A percentile compares a stretch with the other conserved stretches of the same genome.
These are phyloP conservation scores for Lactifluus echinatus DNA, from an alignment of 768 basidiomycete species.

Conservation along the genomic window DNA sequence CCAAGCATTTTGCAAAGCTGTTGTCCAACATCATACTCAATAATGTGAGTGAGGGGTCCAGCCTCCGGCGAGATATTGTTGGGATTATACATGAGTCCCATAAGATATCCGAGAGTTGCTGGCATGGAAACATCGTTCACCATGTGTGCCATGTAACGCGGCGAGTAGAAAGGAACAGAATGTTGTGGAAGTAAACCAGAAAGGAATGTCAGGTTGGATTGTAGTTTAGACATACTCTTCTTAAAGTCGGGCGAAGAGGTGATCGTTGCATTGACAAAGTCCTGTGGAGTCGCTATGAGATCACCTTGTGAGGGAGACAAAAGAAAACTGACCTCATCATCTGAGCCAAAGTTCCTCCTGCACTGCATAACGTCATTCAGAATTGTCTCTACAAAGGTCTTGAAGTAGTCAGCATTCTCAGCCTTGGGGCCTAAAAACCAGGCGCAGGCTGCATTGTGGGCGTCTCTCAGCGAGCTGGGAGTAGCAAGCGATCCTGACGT, in stretches of 20 bases:
- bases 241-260: constrained; percentile 21
- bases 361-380: constrained; percentile 23
- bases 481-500: not conserved
- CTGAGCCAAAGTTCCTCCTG: constrained; percentile 25
- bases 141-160: constrained; percentile 37
- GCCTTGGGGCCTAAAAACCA: constrained; percentile 35
- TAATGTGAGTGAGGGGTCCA: constrained; percentile 31
- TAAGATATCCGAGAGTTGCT: constrained; percentile 22
- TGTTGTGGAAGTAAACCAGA: constrained; percentile 24
- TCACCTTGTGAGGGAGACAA: not conserved
- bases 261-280: constrained; percentile 21
- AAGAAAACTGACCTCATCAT: constrained; percentile 25
- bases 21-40: constrained; percentile 34
- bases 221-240: constrained; percentile 21
- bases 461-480: constrained; percentile 7
- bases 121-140: constrained; percentile 29
- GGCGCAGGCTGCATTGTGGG: constrained; percentile 27
- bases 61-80: constrained; percentile 39
- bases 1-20: constrained; percentile 37
- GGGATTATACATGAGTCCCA: constrained; percentile 30
- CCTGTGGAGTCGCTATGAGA: constrained; percentile 8
- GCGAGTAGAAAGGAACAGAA: constrained; percentile 34
- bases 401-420: constrained; percentile 30
- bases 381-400: constrained; percentile 23
- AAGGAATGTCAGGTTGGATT: constrained; percentile 18